phyloP scores from a whole-genome alignment of 192 early-diverging fungal species.

The Backusella liffmaniae region DNA sequence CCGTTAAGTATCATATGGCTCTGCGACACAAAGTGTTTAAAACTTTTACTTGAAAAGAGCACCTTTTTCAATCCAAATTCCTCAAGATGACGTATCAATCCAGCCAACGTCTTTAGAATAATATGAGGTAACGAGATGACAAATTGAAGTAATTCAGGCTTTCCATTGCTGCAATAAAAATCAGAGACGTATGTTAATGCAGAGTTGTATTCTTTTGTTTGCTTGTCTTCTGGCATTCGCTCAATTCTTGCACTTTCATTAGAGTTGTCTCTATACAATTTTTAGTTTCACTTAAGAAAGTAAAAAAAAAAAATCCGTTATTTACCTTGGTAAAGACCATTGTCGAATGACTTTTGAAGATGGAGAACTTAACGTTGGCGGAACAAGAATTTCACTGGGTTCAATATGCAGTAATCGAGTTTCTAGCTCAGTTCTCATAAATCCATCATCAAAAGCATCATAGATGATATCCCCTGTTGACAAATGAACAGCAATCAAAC shows the following conservation, averaged over 20 bases:
- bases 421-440: conserved; percentile 64
- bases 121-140: background rate
- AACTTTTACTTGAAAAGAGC: conserved; percentile 55
- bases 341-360: conserved; percentile 56
- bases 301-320: background rate
- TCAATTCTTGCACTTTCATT: conserved; percentile 58
- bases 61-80: conserved; percentile 63
- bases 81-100: conserved; percentile 57
- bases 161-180: conserved; percentile 34
- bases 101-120: conserved; percentile 39
- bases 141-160: conserved; percentile 17
- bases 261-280: conserved; percentile 9
- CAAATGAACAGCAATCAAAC: conserved; percentile 58
- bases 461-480: conserved; percentile 70
- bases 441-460: conserved; percentile 66
- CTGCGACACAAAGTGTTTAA: conserved; percentile 54
- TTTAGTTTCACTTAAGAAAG: background rate
- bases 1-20: conserved; percentile 68
- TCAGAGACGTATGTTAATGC: conserved; percentile 45
- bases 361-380: conserved; percentile 45
- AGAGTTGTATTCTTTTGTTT: conserved; percentile 42
- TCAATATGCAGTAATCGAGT: conserved; percentile 65
- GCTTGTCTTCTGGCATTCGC: conserved; percentile 40
- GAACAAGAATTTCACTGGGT: conserved; percentile 66
- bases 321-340: conserved; percentile 15